A percentile compares a stretch with the other conserved stretches of the same genome.
Evolutionary conservation across 192 early-diverging fungal genomes (phyloP).

Genomic region (Linnemannia zychae): DNA sequence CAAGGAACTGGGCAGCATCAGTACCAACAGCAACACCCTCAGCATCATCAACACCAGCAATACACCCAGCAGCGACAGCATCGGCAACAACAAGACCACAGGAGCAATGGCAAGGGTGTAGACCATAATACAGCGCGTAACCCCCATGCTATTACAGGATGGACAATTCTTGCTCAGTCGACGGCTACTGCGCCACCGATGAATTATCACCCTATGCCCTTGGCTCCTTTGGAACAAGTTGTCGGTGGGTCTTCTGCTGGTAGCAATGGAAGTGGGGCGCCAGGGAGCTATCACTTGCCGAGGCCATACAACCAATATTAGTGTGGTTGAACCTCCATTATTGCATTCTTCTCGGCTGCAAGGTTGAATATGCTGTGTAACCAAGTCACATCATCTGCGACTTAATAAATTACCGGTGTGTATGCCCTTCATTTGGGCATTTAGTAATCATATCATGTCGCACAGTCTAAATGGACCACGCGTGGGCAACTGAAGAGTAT

Average conservation of each 20-base stretch:
- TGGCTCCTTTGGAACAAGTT: neutral
- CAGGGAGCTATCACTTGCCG: neutral
- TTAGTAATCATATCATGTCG: too few species aligned
- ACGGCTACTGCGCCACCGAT: neutral
- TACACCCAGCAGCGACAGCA: neutral
- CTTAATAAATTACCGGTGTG: too few species aligned
- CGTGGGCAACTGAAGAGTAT: too few species aligned
- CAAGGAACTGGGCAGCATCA: neutral
- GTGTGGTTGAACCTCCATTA: too few species aligned
- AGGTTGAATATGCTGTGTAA: too few species aligned
- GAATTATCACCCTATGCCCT: neutral
- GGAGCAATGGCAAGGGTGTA: neutral
- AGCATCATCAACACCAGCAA: too few species aligned
- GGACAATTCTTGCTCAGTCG: neutral
- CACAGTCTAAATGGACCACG: too few species aligned
- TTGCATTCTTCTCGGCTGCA: too few species aligned
- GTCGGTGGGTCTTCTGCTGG: neutral
- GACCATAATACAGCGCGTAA: neutral
- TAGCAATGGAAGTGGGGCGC: too few species aligned
- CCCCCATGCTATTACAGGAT: neutral
- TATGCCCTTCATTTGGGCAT: too few species aligned
- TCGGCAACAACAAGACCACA: neutral
- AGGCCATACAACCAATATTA: neutral
- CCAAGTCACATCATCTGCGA: too few species aligned
- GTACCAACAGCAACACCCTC: neutral